Base-by-base conservation (phyloP, 2,329 filamentous ascomycete species). In the Talaromyces sp. region DNA sequence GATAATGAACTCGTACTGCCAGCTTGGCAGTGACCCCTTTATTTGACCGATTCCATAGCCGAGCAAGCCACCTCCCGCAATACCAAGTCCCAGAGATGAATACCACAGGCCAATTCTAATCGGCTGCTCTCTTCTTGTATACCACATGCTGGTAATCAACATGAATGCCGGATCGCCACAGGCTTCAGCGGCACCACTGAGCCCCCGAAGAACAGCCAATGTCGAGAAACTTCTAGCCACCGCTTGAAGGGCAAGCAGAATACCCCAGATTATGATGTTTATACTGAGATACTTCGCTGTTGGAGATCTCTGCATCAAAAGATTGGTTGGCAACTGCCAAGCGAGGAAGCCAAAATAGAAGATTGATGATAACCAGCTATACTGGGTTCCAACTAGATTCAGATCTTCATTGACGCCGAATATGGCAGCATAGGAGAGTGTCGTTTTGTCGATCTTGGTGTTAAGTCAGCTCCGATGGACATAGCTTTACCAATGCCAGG, bases 1-100 rank as follows among this genome's bases (percentile, higher is more conserved):
- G 45, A 84, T 72, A 54, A 82, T 80, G 63, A 82, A 85, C 77
- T 86, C 81, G 78, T 79, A 83, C 46, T 77, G 51, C 62, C 62
- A 66, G 5, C 61, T 39, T 1, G 54, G 51, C 6, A 65, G 51
- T 11, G 52, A 16, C 5, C 55, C 55, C 14, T 75, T 59, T 37
- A 84, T 74, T 55, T 86, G 82, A 0, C 83, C 83, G 7, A 85
- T 70, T 2, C 77, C 82, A 53, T 82, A 86, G 2, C 82, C 69
- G 1, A 73, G 56, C 5, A 74, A 57, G 19, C 70, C 60, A 14
- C 60, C 62, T 3, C 65, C 68, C 6, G 61, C 63, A 46, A 83
- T 27, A 5, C 24, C 24, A 27, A 27, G 24, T 27, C 24, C 24
- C 24, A 27, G 9, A 27, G 24, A 27, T 9, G 24, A 27, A 27